A percentile compares a stretch with the other conserved stretches of the same genome.
phyloP scores from a whole-genome alignment of 148 eudicot species.

The Persicaria tinctoria region DNA sequence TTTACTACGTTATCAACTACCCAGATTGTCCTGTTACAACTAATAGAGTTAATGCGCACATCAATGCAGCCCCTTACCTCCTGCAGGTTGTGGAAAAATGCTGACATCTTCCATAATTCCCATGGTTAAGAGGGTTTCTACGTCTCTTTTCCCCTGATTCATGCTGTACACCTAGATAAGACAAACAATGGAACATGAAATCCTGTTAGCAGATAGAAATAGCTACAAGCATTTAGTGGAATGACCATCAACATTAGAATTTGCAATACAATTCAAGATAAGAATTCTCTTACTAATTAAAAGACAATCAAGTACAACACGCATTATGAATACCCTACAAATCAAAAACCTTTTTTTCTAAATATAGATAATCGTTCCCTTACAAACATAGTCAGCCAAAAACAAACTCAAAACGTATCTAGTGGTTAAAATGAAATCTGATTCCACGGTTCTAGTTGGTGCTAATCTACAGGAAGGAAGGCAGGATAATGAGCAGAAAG shows the following conservation, averaged over 20 bases:
- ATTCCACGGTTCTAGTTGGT: not conserved
- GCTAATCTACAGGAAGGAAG: not conserved
- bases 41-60: not conserved
- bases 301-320: not conserved
- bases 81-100: conserved; percentile 97
- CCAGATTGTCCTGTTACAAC: not conserved
- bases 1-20: not conserved
- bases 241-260: not conserved
- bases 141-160: conserved; percentile 98
- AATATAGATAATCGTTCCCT: not conserved
- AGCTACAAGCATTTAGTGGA: not conserved
- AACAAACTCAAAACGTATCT: not conserved
- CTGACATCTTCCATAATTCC: conserved; percentile 99
- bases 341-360: not conserved
- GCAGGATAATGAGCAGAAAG: not conserved
- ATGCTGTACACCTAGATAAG: conserved; percentile 79
- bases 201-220: not conserved
- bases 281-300: not conserved
- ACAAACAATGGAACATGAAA: not conserved
- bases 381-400: not conserved
- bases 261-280: not conserved
- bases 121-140: conserved; percentile 86
- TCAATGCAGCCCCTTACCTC: conserved; percentile 43
- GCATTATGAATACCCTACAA: not conserved
- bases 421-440: not conserved